Conservation (phyloP, 2,329 filamentous ascomycete species). For the Endocalyx cinctus region DNA sequence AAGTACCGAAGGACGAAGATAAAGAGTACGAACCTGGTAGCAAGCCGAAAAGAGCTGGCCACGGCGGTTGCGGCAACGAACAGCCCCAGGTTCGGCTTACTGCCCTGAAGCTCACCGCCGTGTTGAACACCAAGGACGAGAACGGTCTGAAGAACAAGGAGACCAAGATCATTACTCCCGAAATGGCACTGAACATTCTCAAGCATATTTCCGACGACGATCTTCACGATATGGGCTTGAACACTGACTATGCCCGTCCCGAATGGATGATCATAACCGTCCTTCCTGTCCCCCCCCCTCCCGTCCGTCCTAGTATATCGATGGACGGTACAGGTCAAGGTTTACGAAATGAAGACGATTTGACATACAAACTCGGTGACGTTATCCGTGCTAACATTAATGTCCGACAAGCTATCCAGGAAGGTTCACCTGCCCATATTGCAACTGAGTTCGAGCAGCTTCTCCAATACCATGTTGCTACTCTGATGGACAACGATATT, state of each 20-base stretch:
- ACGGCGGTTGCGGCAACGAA: conserved; percentile 90
- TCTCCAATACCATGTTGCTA: conserved; percentile 96
- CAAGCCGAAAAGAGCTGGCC: conserved; percentile 55
- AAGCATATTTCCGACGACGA: conserved; percentile 78
- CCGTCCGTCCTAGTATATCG: conserved; percentile 93
- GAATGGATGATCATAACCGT: conserved; percentile 99
- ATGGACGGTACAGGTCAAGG: conserved; percentile 92
- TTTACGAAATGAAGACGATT: conserved; percentile 93
- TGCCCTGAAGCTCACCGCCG: conserved; percentile 74
- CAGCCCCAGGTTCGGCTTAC: conserved; percentile 86
- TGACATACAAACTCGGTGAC: conserved; percentile 98
- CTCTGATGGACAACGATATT: conserved; percentile 99
- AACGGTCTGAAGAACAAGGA: conserved; percentile 71
- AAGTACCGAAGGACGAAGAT: conserved; percentile 65
- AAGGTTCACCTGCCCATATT: conserved; percentile 89
- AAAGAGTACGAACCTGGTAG: conserved; percentile 59
- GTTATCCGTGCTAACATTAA: conserved; percentile 97
- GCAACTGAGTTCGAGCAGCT: conserved; percentile 85
- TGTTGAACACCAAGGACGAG: conserved; percentile 73
- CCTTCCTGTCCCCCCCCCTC: conserved; percentile 88
- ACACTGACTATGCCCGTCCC: conserved; percentile 88
- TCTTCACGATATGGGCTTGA: conserved; percentile 82
- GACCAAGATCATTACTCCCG: conserved; percentile 76
- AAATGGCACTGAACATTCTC: conserved; percentile 82
- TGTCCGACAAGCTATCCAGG: conserved; percentile 82